Base-by-base conservation (phyloP, 768 basidiomycete genomes). In the Pholiota microspora region DNA sequence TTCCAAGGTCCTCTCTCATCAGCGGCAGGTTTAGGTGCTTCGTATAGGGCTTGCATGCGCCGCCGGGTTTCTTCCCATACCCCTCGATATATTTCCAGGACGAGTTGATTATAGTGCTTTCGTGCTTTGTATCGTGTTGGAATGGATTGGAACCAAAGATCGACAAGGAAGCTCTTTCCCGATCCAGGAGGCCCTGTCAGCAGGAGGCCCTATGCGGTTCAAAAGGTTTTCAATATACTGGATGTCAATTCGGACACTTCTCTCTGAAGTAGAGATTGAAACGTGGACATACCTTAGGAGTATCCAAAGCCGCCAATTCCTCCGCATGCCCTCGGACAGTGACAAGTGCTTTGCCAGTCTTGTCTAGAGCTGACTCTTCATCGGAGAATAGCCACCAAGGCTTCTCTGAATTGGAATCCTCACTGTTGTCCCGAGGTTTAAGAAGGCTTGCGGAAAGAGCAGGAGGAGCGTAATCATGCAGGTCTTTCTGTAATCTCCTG, bases 71-170 rank as follows among this genome's bases (percentile, higher is more conserved):
- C 79, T 32, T 73, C 72, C 73, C 80, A 83, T 0, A 82, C 79
- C 13, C 72, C 78, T 18, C 76, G 75, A 62, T 83, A 84, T 5
- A 85, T 70, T 31, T 77, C 78, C 2, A 85, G 70, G 0, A 83
- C 76, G 56, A 84, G 76, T 51, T 80, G 72, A 63, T 75, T 81
- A 64, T 84, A 84, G 65, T 84, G 83, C 51, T 77, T 78, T 34
- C 82, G 75, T 4, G 73, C 69, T 66, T 85, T 85, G 68, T 77
- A 73, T 10, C 71, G 72, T 0, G 80, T 79, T 0, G 80, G 80
- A 1, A 85, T 59, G 18, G 76, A 67, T n/a, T 76, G 65, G 64
- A 74, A 81, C 77, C 83, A 84, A 12, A 83, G 70, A 60, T 83
- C 79, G 45, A 82, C 73, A 18, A 85, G 66, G 53, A 84, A 75